phyloP scores from a whole-genome alignment of 129 eudicot species.

The carrot (Daucus carota) region DNA sequence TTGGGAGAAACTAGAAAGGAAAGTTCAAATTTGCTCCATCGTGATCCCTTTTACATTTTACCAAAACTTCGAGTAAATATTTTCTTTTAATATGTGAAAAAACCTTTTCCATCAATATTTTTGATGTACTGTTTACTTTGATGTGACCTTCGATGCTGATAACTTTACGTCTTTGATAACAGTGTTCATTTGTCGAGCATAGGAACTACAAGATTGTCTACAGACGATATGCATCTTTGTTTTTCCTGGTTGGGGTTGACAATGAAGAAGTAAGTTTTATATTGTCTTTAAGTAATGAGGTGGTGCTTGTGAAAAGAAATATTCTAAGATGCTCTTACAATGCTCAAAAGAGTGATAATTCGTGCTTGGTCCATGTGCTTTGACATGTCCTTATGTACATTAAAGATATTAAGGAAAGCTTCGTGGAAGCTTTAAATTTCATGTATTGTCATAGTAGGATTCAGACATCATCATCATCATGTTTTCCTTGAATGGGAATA shows the following conservation, averaged over 20 bases:
- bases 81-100: background rate
- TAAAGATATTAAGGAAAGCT: background rate
- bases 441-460: background rate
- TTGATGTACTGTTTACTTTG: background rate
- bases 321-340: background rate
- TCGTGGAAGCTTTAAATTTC: background rate
- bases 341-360: background rate
- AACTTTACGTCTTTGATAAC: conserved; percentile 17
- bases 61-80: background rate
- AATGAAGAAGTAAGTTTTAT: conserved; percentile 73
- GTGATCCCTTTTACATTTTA: background rate
- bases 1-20: background rate
- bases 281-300: background rate
- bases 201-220: conserved; percentile 95
- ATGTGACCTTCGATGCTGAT: conserved; percentile 2
- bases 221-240: conserved; percentile 89
- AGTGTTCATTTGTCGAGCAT: conserved; percentile 99
- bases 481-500: background rate
- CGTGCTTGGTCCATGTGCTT: background rate
- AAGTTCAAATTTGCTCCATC: background rate
- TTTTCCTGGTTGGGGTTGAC: conserved; percentile 98
- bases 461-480: background rate
- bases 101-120: background rate
- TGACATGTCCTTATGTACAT: background rate
- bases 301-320: background rate